These are phyloP conservation scores for Penicillium sp. DNA, from an alignment of 2,329 filamentous ascomycete genomes.

Conservation along the genomic window DNA sequence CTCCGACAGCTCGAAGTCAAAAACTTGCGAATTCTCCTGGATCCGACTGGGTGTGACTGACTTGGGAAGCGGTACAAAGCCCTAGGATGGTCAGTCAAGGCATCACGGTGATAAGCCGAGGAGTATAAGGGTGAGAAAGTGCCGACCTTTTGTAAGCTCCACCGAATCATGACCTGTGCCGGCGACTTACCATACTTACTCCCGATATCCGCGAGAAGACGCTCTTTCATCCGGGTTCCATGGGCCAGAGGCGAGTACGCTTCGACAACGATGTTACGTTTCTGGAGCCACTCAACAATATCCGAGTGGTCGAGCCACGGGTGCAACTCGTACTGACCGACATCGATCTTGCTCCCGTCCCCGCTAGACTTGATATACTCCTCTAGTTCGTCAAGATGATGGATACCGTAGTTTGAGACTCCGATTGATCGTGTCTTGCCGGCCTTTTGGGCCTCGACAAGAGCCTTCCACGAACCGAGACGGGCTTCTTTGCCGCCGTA, in stretches of 20 bases:
- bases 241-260: conserved; percentile 80
- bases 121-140: background rate
- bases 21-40: conserved; percentile 64
- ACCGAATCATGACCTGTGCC: conserved; percentile 76
- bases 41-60: conserved; percentile 64
- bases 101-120: background rate
- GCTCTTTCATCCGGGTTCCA: conserved; percentile 71
- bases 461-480: conserved; percentile 73
- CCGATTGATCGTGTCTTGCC: conserved; percentile 74
- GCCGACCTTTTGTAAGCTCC: conserved; percentile 77
- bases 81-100: conserved; percentile 41
- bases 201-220: conserved; percentile 64
- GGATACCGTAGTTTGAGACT: conserved; percentile 78
- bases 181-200: conserved; percentile 72
- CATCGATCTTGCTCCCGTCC: conserved; percentile 66
- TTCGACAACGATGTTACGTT: conserved; percentile 72
- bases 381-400: conserved; percentile 72
- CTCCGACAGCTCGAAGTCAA: conserved; percentile 63
- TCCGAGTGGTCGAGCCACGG: conserved; percentile 76
- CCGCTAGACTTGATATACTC: conserved; percentile 57
- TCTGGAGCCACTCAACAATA: conserved; percentile 69
- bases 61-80: conserved; percentile 68
- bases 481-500: conserved; percentile 73
- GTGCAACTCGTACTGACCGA: conserved; percentile 84
- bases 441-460: conserved; percentile 75